Evolutionary conservation across 2,329 filamentous ascomycete genomes (phyloP), one percentile per base, ranked within the genome.

Genomic region (Teratosphaeria epicoccoides): DNA sequence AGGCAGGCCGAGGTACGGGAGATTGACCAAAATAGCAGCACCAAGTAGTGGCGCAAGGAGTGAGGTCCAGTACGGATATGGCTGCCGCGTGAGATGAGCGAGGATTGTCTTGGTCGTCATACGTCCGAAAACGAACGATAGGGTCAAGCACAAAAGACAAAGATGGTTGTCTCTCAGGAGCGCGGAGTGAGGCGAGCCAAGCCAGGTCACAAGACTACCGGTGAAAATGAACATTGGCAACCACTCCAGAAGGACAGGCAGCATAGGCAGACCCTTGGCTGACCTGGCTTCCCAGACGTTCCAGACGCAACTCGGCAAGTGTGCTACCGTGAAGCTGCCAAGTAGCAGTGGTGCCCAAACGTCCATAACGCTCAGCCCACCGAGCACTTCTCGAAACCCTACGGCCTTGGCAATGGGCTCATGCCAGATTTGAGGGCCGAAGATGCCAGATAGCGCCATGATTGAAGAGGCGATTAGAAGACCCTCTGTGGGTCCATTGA

Each of bases 91-190:
- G 49, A 98, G 76, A 70, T 98, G 93, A 2, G 93, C 91, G 17
- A 98, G 82, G 66, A 98, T 98, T 70, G 97, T 97, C 76, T 97
- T 98, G 37, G 93, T 98, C 0, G 93, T 97, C 84, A 98, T 89
- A 60, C 93, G 85, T 29, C 93, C 93, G 69, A 98, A 97, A 53
- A 96, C 93, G 63, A 97, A 90, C n/a, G 88, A 87, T 77, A 97
- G 86, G 54, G 88, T 95, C 54, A 95, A 72, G 73, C 90, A 96
- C 70, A 95, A 95, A 46, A 97, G 80, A 10, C 94, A 83, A 1
- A 98, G 80, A 64, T 93, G 87, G 72, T 97, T 96, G 54, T 95
- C 83, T 29, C 73, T 71, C 65, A 94, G 79, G 33, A 98, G 72
- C 10, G 80, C 84, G 53, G 90, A 95, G 73, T 95, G 81, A 0